Base-by-base conservation (phyloP, 2,329 filamentous ascomycete species). In the Cytospora chrysosperma region DNA sequence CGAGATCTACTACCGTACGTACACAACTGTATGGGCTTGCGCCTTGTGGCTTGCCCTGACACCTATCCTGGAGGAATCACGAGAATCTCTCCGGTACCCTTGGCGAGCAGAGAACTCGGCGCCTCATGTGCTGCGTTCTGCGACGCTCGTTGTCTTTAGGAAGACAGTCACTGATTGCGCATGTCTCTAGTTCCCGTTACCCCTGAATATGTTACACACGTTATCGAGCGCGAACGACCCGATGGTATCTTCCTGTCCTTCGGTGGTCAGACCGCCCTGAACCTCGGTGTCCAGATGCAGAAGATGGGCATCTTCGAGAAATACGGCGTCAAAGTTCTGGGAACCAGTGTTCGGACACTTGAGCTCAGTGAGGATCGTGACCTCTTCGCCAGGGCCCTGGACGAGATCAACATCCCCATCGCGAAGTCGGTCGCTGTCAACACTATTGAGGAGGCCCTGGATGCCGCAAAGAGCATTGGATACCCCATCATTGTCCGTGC, bases 401-500 rank as follows among this genome's bases (percentile, higher is more conserved):
- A 96, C 72, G 94, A 98, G 82, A 99, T 99, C 75, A 84, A 97
- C 74, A 98, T 98, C 70, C 95, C 95, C 65, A 97, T 98, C 72
- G 95, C 95, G 62, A 91, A 97, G 80, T 97, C 93, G 9, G 93
- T 97, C 71, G 95, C 95, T 67, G 94, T 97, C 65, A 84, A 87
- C 71, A 96, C 93, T 43, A 84, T 98, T 65, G 95, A 98, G 62
- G 93, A 97, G 75, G 95, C 95, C 66, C 83, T 99, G 58, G 87
- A 91, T 43, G 95, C 95, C 66, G 95, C 94, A 37, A 85, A 91
- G 67, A 85, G 87, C 69, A 88, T 99, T 71, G 94, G 95, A 69
- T 99, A 98, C 76, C 95, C 95, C 67, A 96, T 99, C 74, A 99
- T 99, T 72, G 93, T 98, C 69, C 93, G 95, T 75, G 96, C 95